Conservation (phyloP, 495 filamentous ascomycete genomes). For the Aspergillus asperescens region DNA sequence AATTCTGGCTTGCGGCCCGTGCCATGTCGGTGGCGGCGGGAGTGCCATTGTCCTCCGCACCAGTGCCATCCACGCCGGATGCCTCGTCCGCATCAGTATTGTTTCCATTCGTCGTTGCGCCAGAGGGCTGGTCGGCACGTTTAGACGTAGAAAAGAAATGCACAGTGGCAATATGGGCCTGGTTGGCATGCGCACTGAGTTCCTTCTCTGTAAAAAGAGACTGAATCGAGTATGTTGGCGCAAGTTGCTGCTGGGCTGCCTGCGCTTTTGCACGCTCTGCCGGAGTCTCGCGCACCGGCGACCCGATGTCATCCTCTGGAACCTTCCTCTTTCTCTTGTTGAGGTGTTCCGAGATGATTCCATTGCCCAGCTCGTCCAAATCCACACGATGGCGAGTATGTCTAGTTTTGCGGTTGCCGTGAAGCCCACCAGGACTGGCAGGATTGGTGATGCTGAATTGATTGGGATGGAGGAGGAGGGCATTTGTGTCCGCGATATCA, state of each 20-base stretch:
- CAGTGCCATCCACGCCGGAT: conserved; percentile 36
- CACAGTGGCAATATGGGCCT: conserved; percentile 61
- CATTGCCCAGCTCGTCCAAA: conserved; percentile 66
- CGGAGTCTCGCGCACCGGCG: conserved; percentile 57
- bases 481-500: conserved; percentile 83
- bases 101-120: conserved; percentile 39
- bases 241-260: conserved; percentile 35
- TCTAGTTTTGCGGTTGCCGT: conserved; percentile 76
- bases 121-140: conserved; percentile 41
- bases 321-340: conserved; percentile 79
- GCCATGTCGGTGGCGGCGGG: conserved; percentile 64
- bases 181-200: conserved; percentile 66
- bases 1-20: conserved; percentile 57
- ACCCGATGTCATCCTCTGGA: conserved; percentile 65
- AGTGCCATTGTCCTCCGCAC: conserved; percentile 51
- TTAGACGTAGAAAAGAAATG: conserved; percentile 50
- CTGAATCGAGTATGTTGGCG: conserved; percentile 69
- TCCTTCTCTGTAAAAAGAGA: conserved; percentile 94
- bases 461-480: conserved; percentile 83
- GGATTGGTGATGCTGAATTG: conserved; percentile 84
- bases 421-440: conserved; percentile 71
- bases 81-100: conserved; percentile 45
- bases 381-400: conserved; percentile 77
- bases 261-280: conserved; percentile 42
- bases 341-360: conserved; percentile 46